phyloP scores from a whole-genome alignment of 352 stramenopile genomes.

The Phytopythium montanum region DNA sequence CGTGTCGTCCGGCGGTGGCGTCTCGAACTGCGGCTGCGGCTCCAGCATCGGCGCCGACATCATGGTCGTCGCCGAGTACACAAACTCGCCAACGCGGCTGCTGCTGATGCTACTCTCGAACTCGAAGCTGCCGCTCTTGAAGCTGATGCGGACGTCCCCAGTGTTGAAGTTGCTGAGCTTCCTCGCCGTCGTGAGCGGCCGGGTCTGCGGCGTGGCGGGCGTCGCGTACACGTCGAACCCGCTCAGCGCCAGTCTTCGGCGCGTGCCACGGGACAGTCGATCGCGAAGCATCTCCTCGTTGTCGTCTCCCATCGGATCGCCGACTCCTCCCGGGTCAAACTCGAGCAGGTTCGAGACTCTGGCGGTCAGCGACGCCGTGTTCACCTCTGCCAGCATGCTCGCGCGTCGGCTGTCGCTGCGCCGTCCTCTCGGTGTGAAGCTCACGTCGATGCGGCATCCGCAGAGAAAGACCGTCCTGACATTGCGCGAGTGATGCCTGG shows the following conservation, averaged over 20 bases:
- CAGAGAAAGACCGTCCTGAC: conserved; percentile 6
- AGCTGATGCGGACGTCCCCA: background rate
- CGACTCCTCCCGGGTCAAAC: conserved; percentile 1
- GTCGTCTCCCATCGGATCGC: background rate
- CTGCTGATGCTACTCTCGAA: conserved; percentile 7
- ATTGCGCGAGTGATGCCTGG: background rate
- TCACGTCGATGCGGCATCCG: conserved; percentile 7
- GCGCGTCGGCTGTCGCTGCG: background rate
- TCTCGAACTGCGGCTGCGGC: conserved; percentile 7
- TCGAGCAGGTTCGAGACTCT: background rate
- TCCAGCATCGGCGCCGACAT: conserved; percentile 6
- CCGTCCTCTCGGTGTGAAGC: conserved; percentile 4
- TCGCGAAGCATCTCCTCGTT: background rate
- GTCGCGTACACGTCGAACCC: conserved; percentile 7
- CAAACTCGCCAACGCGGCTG: conserved; percentile 2
- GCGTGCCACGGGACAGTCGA: conserved; percentile 4
- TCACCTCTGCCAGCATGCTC: background rate
- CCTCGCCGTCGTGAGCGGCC: background rate
- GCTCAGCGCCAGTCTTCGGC: background rate
- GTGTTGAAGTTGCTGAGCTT: background rate
- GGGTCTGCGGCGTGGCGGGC: background rate
- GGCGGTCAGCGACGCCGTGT: background rate
- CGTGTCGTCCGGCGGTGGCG: background rate
- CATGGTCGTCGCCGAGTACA: conserved; percentile 3
- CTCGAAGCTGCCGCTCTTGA: conserved; percentile 3